A percentile compares a stretch with the other conserved stretches of the same genome.
Evolutionary conservation across 106 monocot species (phyloP).

Genomic region (Triglochin maritima): DNA sequence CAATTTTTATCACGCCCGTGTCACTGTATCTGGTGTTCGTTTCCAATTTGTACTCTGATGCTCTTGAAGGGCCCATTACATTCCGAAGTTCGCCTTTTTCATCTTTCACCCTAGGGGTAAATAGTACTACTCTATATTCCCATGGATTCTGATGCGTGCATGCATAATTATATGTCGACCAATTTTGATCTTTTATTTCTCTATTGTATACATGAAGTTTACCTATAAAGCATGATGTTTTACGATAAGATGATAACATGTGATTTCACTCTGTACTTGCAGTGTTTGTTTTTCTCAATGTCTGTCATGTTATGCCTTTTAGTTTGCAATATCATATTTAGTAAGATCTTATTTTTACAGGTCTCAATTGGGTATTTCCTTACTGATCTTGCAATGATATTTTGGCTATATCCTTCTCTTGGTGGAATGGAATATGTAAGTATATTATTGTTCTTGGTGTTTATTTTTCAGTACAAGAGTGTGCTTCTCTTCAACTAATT

Average conservation of each 20-base stretch:
- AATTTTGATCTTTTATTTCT: too few species aligned
- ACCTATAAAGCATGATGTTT: too few species aligned
- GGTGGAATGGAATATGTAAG: constrained; percentile 93
- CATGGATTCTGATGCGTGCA: too few species aligned
- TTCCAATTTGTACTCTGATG: constrained; percentile 59
- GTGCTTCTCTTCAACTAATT: too few species aligned
- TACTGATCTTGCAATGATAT: constrained; percentile 67
- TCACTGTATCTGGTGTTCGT: constrained; percentile 73
- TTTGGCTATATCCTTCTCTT: constrained; percentile 76
- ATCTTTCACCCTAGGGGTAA: constrained; percentile 58
- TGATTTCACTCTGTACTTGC: too few species aligned
- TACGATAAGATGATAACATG: too few species aligned
- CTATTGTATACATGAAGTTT: too few species aligned
- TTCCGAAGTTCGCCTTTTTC: constrained; percentile 59
- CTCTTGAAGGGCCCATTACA: constrained; percentile 37
- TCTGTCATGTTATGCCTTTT: background rate
- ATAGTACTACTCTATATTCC: background rate
- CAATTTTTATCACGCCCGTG: constrained; percentile 70
- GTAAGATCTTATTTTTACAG: constrained; percentile 10
- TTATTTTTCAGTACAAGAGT: too few species aligned
- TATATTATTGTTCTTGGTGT: background rate
- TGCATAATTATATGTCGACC: too few species aligned
- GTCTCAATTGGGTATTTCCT: constrained; percentile 83
- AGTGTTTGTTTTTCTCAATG: too few species aligned
- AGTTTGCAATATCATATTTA: background rate